Evolutionary conservation across 179 eudicot genomes (phyloP).

Genomic region (Beta lomatogona): DNA sequence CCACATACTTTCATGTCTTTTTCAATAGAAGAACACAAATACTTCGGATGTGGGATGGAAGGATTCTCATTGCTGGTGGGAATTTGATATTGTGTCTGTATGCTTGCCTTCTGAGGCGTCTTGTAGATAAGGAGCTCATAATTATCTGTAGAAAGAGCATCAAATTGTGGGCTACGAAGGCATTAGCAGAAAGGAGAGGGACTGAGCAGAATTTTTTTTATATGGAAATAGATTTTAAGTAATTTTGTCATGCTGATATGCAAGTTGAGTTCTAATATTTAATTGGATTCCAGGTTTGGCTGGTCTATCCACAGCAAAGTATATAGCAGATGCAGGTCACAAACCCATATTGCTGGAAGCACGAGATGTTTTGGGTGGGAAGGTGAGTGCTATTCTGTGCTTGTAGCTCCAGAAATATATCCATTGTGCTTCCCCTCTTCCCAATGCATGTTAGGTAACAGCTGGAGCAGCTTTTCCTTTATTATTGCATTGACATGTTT

Average conservation of each 20-base stretch:
- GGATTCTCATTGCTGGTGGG: not conserved
- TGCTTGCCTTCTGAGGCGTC: not conserved
- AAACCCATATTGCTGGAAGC: constrained; percentile 92
- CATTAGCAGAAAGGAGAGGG: not conserved
- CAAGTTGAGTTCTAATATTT: constrained; percentile 13
- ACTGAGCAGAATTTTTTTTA: not conserved
- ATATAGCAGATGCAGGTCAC: constrained; percentile 98
- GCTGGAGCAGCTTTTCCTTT: too few species aligned
- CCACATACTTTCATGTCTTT: not conserved
- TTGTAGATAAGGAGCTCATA: not conserved
- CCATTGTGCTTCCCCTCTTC: not conserved
- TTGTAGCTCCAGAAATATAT: not conserved
- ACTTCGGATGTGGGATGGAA: not conserved
- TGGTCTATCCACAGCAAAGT: constrained; percentile 97
- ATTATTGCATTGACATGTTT: not conserved
- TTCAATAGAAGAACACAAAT: not conserved
- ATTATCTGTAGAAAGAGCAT: not conserved
- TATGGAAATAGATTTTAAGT: not conserved
- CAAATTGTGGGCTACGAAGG: not conserved
- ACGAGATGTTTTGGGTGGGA: constrained; percentile 96
- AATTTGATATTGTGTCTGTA: not conserved
- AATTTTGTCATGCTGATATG: not conserved
- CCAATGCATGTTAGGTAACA: not conserved
- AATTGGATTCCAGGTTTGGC: constrained; percentile 75
- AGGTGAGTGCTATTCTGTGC: constrained; percentile 47